Conservation (phyloP, 2,329 filamentous ascomycete species). For the Fusarium marasasianum region DNA sequence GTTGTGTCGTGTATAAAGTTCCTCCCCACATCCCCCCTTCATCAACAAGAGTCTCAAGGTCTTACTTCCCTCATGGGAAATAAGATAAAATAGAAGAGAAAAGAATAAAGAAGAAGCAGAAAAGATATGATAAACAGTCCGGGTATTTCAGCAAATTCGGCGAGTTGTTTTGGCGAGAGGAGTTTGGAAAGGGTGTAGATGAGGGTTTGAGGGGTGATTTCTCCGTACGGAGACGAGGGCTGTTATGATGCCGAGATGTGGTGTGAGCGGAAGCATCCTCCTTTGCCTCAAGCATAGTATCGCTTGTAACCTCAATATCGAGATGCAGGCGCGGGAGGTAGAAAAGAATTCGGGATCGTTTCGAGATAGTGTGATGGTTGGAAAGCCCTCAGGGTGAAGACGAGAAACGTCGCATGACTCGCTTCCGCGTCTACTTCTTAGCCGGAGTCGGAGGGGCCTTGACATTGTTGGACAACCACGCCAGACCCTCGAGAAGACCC, state of each 20-base stretch:
- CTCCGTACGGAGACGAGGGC: neutral
- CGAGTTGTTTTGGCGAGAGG: slow-evolving; percentile 5
- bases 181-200: slow-evolving; percentile 2
- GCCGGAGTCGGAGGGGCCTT: slow-evolving; percentile 68
- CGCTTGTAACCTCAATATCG: neutral
- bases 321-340: neutral
- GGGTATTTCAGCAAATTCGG: slow-evolving; percentile 36
- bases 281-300: neutral
- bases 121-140: slow-evolving; percentile 16
- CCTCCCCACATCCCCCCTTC: slow-evolving; percentile 13
- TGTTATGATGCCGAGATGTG: slow-evolving; percentile 3
- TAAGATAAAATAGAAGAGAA: neutral
- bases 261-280: neutral
- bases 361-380: neutral
- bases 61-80: neutral
- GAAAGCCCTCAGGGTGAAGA: neutral
- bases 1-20: neutral
- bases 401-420: slow-evolving; percentile 3
- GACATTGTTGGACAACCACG: slow-evolving; percentile 86
- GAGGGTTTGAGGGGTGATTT: neutral
- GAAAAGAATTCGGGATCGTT: slow-evolving; percentile 15
- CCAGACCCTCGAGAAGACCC: slow-evolving; percentile 82
- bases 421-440: slow-evolving; percentile 58
- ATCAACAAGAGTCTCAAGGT: neutral
- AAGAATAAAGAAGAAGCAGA: neutral